Base-by-base conservation (phyloP, 768 basidiomycete genomes). In the Termitomyces sp. region DNA sequence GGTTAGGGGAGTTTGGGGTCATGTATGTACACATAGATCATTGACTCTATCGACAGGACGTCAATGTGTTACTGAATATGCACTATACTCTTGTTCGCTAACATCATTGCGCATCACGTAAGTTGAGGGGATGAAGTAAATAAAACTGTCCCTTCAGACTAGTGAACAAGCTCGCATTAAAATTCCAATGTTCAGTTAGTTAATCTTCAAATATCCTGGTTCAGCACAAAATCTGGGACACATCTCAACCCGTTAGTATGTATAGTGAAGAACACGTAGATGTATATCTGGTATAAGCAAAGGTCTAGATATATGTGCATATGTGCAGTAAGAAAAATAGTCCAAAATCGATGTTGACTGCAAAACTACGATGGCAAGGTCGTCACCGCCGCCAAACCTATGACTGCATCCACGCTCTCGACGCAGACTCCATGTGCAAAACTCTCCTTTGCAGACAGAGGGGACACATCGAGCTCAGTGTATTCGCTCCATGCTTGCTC, bases 361-460 rank as follows among this genome's bases (percentile, higher is more conserved):
- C 6, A 8, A 49, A 43, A 9, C 41, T 43, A 43, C 43, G 47
- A 63, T 49, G 12, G 44, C 28, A 33, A 32, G 33, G 36, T 28
- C 13, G 58, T 60, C 16, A 77, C 73, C 52, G 74, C 72, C 53
- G 66, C 72, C 63, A 93, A 71, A 13, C 89, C 89, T 5, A 72
- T 71, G 44, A 93, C 78, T 30, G 74, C 69, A 16, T 82, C 80
- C 4, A 90, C 64, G 8, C 74, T 64, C 70, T 93, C 92, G 5
- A 91, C 68, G 10, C 84, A 77, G 43, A 83, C 81, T 23, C 92
- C 92, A 61, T 81, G 77, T 18, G 78, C 83, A 61, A 77, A 72
- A 66, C 90, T 93, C 71, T 92, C 91, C 41, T 79, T 75, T 8
- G 85, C 86, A 5, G 83, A 79, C 16, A 94, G 74, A 30, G 92